These are phyloP conservation scores for Pseudogymnoascus sp. DNA, from an alignment of 2,329 filamentous ascomycete genomes.

Conservation along the genomic window DNA sequence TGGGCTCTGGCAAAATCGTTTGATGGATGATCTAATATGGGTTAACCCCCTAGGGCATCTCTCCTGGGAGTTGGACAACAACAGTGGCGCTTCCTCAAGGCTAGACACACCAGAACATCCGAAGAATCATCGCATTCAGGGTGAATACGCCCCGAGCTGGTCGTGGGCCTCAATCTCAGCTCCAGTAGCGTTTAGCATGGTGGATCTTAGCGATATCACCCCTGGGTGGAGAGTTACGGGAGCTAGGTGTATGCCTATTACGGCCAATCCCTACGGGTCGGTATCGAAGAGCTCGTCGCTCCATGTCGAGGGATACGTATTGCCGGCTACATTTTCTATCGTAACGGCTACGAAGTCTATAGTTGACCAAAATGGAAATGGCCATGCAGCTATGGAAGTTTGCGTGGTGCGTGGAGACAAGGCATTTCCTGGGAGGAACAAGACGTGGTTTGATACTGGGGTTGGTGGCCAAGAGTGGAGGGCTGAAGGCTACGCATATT, in stretches of 20 bases:
- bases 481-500: not conserved
- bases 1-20: conserved; percentile 19
- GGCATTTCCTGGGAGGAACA: not conserved
- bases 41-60: not conserved
- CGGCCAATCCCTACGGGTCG: not conserved
- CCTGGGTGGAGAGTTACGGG: not conserved
- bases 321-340: not conserved
- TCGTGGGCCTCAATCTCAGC: not conserved
- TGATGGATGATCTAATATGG: conserved; percentile 21
- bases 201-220: not conserved
- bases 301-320: not conserved
- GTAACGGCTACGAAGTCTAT: not conserved
- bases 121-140: not conserved
- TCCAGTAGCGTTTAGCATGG: not conserved
- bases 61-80: not conserved
- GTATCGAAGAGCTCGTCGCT: not conserved
- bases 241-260: not conserved
- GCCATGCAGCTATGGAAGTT: not conserved
- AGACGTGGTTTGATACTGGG: not conserved
- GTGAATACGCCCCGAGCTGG: not conserved
- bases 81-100: not conserved
- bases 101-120: not conserved
- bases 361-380: not conserved
- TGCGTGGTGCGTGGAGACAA: not conserved
- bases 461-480: not conserved